Percentiles rank a stretch among this genome's conserved stretches.
These are phyloP conservation scores for Arachis stenosperma DNA, from an alignment of 306 rosid genomes.

Conservation along the genomic window DNA sequence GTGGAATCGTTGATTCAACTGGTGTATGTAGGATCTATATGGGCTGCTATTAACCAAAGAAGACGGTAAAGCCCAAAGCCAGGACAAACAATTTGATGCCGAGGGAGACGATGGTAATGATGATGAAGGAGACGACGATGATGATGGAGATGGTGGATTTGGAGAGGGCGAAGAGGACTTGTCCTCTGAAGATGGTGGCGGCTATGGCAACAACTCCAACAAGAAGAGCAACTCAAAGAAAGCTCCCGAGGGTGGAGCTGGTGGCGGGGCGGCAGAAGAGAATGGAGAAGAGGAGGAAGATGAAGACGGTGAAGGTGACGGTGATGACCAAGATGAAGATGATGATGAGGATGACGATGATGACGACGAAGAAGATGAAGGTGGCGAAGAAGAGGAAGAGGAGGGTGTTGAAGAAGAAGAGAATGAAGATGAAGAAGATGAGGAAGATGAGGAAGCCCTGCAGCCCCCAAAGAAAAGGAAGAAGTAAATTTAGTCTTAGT, in stretches of 20 bases:
- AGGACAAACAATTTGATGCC: slow-evolving; percentile 57
- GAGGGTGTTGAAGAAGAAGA: slow-evolving; percentile 58
- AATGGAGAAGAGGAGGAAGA: slow-evolving; percentile 75
- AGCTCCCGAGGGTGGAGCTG: slow-evolving; percentile 64
- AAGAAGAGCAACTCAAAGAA: slow-evolving; percentile 73
- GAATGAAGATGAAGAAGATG: slow-evolving; percentile 63
- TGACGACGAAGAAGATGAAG: slow-evolving; percentile 44
- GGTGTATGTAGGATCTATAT: slow-evolving; percentile 60
- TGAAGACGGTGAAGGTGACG: slow-evolving; percentile 60
- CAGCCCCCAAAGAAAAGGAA: slow-evolving; percentile 98
- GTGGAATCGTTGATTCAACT: slow-evolving; percentile 23
- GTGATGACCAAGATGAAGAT: slow-evolving; percentile 44
- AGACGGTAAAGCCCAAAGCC: slow-evolving; percentile 42
- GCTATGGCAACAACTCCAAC: slow-evolving; percentile 61
- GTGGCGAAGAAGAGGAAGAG: slow-evolving; percentile 55
- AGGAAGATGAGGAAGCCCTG: slow-evolving; percentile 83
- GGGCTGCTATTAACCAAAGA: slow-evolving; percentile 44
- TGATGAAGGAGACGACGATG: slow-evolving; percentile 58
- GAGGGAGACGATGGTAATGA: slow-evolving; percentile 67
- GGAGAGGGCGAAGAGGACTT: slow-evolving; percentile 82
- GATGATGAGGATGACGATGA: slow-evolving; percentile 50
- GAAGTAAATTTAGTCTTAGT: slow-evolving; percentile 56
- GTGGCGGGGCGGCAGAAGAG: slow-evolving; percentile 57
- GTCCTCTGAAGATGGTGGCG: slow-evolving; percentile 83
- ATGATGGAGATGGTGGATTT: slow-evolving; percentile 62